These are phyloP conservation scores for Lycium ferocissimum DNA, from an alignment of 257 asterid genomes.

Conservation along the genomic window DNA sequence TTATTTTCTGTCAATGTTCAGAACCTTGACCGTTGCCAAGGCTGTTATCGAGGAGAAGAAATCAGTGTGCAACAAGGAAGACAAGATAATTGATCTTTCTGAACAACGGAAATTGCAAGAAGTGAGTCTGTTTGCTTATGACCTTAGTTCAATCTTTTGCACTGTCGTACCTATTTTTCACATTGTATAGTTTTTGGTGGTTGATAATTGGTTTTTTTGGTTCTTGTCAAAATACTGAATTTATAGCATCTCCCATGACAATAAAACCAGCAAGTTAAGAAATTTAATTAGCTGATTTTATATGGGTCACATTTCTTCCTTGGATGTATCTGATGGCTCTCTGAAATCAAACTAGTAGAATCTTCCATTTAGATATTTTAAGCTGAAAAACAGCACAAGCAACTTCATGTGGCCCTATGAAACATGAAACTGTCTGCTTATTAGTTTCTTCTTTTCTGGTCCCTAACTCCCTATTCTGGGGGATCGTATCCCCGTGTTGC, in stretches of 20 bases:
- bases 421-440: neutral
- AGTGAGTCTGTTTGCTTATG: slow-evolving; percentile 56
- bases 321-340: slow-evolving; percentile 16
- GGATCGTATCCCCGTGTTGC: neutral
- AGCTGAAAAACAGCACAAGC: neutral
- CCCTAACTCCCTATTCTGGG: neutral
- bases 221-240: slow-evolving; percentile 25
- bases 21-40: slow-evolving; percentile 79
- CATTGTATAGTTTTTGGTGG: slow-evolving; percentile 11
- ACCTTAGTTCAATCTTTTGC: slow-evolving; percentile 20
- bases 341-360: neutral
- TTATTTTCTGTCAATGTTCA: slow-evolving; percentile 49
- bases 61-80: slow-evolving; percentile 73
- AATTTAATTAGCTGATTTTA: slow-evolving; percentile 15
- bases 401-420: neutral
- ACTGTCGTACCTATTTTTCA: neutral
- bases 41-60: slow-evolving; percentile 71
- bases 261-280: neutral
- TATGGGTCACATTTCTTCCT: slow-evolving; percentile 21
- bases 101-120: slow-evolving; percentile 76
- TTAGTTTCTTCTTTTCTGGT: neutral
- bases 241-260: slow-evolving; percentile 25
- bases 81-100: slow-evolving; percentile 67
- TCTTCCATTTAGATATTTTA: neutral
- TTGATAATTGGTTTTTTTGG: slow-evolving; percentile 3